Percentiles rank a stretch among this genome's conserved stretches.
Evolutionary conservation across 805 yeast genomes (phyloP).

Genomic region (Yamadazyma nakazawae): DNA sequence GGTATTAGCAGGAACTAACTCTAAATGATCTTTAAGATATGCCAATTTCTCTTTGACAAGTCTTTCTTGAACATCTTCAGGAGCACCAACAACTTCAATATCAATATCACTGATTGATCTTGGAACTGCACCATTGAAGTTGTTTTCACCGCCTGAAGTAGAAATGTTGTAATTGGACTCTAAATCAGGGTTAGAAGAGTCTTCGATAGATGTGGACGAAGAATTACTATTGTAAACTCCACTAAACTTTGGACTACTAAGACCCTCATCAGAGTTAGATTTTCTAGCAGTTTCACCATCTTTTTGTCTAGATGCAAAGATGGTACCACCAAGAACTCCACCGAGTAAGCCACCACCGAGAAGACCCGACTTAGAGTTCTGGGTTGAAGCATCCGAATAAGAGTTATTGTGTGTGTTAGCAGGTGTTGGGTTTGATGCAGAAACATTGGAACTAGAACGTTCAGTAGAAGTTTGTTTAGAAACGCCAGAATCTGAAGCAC

Average conservation of each 20-base stretch:
- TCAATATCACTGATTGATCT: conserved; percentile 7
- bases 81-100: conserved; percentile 16
- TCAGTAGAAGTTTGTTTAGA: neutral
- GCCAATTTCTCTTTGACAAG: conserved; percentile 9
- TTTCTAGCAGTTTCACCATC: neutral
- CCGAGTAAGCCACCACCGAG: conserved; percentile 5
- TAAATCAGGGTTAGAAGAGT: conserved; percentile 8
- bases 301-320: conserved; percentile 2
- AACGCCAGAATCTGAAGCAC: neutral
- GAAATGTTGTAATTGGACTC: neutral
- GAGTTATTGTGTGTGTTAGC: neutral
- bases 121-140: conserved; percentile 6
- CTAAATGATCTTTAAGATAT: conserved; percentile 10
- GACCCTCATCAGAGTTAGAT: conserved; percentile 1
- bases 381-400: neutral
- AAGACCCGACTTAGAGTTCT: conserved; percentile 1
- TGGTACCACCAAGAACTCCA: conserved; percentile 5
- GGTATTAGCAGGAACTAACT: conserved; percentile 13
- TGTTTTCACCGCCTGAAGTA: neutral
- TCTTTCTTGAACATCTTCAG: conserved; percentile 8
- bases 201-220: conserved; percentile 11
- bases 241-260: neutral
- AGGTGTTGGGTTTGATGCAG: conserved; percentile 5
- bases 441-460: neutral
- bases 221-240: conserved; percentile 9